phyloP scores from a whole-genome alignment of 768 basidiomycete species.

The Pluteus cervinus region DNA sequence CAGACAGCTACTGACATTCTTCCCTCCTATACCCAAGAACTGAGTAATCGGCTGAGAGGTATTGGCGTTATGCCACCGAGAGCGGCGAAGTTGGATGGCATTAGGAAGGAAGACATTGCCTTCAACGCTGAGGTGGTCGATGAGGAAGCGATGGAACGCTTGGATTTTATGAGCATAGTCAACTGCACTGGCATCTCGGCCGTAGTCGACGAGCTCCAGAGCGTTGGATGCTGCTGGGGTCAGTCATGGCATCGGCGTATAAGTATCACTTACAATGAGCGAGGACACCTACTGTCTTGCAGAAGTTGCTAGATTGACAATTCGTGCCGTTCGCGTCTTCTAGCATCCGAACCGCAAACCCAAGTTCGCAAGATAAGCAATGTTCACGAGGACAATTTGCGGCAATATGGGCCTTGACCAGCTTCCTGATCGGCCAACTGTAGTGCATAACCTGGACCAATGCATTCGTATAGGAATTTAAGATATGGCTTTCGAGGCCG shows the following conservation, averaged over 20 bases:
- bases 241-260: not conserved
- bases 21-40: conserved; percentile 74
- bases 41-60: conserved; percentile 89
- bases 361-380: conserved; percentile 91
- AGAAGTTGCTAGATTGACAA: conserved; percentile 96
- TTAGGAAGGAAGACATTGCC: conserved; percentile 61
- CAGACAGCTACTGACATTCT: conserved; percentile 68
- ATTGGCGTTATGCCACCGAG: too few relatives aligned
- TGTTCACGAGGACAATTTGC: conserved; percentile 86
- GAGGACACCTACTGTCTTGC: conserved; percentile 84
- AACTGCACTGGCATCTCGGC: conserved; percentile 63
- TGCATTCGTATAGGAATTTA: conserved; percentile 95
- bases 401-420: conserved; percentile 90
- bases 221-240: conserved; percentile 53
- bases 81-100: conserved; percentile 44
- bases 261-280: conserved; percentile 60
- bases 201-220: conserved; percentile 86
- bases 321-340: conserved; percentile 93
- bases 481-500: conserved; percentile 93
- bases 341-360: conserved; percentile 92
- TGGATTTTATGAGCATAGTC: conserved; percentile 90
- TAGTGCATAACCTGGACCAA: conserved; percentile 90
- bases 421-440: conserved; percentile 61
- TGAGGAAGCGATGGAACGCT: conserved; percentile 88
- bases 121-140: conserved; percentile 79